phyloP scores from a whole-genome alignment of 2,329 filamentous ascomycete genomes.

The Leptographium galeiforme region DNA sequence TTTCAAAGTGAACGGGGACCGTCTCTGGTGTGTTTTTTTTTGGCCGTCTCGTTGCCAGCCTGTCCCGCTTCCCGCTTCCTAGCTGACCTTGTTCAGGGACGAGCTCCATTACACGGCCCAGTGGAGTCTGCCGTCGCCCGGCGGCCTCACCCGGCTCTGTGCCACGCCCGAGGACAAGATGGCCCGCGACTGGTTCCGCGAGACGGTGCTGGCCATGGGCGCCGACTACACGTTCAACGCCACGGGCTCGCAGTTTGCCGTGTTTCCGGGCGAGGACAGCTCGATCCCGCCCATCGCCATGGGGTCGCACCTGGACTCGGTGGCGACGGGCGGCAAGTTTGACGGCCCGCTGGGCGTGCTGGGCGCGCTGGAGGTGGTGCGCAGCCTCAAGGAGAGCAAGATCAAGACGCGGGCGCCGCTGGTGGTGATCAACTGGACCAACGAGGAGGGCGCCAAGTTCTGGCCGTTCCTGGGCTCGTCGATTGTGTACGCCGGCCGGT shows the following conservation, averaged over 20 bases:
- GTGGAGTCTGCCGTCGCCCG: constrained; percentile 1
- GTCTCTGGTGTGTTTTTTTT: neutral
- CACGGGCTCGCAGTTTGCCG: constrained; percentile 14
- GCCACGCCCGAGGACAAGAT: constrained; percentile 10
- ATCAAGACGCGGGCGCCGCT: constrained; percentile 53
- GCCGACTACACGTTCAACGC: constrained; percentile 10
- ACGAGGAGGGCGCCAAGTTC: constrained; percentile 19
- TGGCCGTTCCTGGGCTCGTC: constrained; percentile 8
- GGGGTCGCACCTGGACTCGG: constrained; percentile 47
- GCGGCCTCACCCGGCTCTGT: constrained; percentile 3
- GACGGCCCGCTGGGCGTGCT: constrained; percentile 59
- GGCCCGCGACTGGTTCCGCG: constrained; percentile 11
- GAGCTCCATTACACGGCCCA: constrained; percentile 1
- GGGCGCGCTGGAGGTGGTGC: constrained; percentile 53
- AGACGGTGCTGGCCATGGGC: constrained; percentile 9
- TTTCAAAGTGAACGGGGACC: neutral
- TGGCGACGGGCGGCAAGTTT: constrained; percentile 44
- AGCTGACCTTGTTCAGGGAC: neutral
- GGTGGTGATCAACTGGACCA: constrained; percentile 58
- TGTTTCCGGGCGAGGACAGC: constrained; percentile 44
- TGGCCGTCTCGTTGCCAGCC: no score
- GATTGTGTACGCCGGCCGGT: constrained; percentile 9
- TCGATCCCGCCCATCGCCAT: constrained; percentile 49
- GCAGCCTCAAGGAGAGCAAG: constrained; percentile 46
- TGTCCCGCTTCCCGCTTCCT: no score